Evolutionary conservation across 1,284 basidiomycete genomes (phyloP).

Genomic region (Bondarzewia mesenterica): DNA sequence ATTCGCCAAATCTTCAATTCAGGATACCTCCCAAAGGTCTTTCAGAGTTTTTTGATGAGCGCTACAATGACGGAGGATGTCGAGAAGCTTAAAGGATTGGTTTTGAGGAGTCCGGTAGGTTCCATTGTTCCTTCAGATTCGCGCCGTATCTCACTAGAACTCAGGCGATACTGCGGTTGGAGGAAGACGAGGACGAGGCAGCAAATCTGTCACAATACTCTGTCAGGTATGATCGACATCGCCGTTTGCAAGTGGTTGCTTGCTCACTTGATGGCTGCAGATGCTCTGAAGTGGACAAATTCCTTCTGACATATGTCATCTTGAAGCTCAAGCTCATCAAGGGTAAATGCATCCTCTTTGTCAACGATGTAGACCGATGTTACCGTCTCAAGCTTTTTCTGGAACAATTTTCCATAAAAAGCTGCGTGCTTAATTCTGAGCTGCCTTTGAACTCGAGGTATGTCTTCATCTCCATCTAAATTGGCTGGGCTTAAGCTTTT

Average conservation of each 20-base stretch:
- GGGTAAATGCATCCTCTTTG: slow-evolving; percentile 96
- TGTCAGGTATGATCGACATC: slow-evolving; percentile 44
- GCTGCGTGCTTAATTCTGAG: slow-evolving; percentile 95
- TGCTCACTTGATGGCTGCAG: slow-evolving; percentile 28
- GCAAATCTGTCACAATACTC: slow-evolving; percentile 82
- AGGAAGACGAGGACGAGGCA: slow-evolving; percentile 78
- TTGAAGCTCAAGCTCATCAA: slow-evolving; percentile 91
- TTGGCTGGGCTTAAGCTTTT: neutral
- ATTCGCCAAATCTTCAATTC: slow-evolving; percentile 79
- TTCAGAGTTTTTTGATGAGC: slow-evolving; percentile 95
- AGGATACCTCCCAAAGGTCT: slow-evolving; percentile 76
- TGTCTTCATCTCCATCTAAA: slow-evolving; percentile 10
- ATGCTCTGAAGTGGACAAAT: slow-evolving; percentile 93
- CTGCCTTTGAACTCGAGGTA: slow-evolving; percentile 89
- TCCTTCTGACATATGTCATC: slow-evolving; percentile 90
- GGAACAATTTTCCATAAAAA: slow-evolving; percentile 96
- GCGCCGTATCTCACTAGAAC: neutral
- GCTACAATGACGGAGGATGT: slow-evolving; percentile 98
- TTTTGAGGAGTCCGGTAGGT: slow-evolving; percentile 80
- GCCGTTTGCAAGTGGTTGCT: neutral
- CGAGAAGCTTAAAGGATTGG: slow-evolving; percentile 81
- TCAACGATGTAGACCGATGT: slow-evolving; percentile 92
- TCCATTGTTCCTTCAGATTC: slow-evolving; percentile 15
- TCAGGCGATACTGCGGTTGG: slow-evolving; percentile 78
- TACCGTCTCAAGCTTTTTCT: slow-evolving; percentile 95